Conservation (phyloP, 768 basidiomycete species). For the Suillus decipiens region DNA sequence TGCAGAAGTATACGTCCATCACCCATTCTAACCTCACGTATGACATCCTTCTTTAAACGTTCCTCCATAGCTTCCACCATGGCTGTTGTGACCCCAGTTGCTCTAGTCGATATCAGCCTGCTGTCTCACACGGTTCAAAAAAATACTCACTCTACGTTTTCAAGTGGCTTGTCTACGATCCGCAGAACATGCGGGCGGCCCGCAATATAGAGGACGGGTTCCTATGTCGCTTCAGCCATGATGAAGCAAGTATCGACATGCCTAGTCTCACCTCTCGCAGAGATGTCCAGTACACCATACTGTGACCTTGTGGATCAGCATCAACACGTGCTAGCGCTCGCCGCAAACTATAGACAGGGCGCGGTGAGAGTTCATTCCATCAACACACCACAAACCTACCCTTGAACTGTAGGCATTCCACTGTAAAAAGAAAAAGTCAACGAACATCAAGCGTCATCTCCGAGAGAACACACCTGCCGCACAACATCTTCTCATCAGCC, state of each 20-base stretch:
- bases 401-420: conserved; percentile 94
- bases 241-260: background rate
- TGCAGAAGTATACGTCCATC: conserved; percentile 85
- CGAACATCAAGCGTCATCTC: conserved; percentile 14
- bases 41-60: conserved; percentile 83
- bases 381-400: conserved; percentile 43
- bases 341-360: conserved; percentile 54
- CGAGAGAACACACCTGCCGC: conserved; percentile 60
- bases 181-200: conserved; percentile 91
- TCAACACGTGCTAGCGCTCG: conserved; percentile 77
- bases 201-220: conserved; percentile 89
- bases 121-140: background rate
- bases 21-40: conserved; percentile 73
- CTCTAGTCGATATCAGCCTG: conserved; percentile 44
- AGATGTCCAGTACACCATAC: conserved; percentile 91
- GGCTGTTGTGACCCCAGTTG: conserved; percentile 89
- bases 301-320: conserved; percentile 75
- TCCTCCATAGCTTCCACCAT: conserved; percentile 93
- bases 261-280: conserved; percentile 71
- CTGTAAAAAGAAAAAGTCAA: conserved; percentile 43
- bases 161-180: conserved; percentile 81
- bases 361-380: background rate
- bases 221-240: conserved; percentile 43
- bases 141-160: conserved; percentile 85
- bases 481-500: conserved; percentile 62